These are phyloP conservation scores for Malus domestica DNA, from an alignment of 306 rosid species.

Conservation along the genomic window DNA sequence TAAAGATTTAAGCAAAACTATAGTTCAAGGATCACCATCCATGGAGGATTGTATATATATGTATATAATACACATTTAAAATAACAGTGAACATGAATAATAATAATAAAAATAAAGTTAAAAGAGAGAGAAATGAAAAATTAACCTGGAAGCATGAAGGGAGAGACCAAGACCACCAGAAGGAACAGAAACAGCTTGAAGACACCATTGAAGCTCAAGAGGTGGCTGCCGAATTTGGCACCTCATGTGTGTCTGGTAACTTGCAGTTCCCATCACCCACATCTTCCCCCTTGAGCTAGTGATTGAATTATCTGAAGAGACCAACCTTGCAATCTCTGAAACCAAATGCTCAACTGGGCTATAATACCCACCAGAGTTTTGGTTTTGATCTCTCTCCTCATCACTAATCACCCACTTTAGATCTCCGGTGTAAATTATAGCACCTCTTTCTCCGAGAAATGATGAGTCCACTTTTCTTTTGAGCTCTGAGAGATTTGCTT, in stretches of 20 bases:
- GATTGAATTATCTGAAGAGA: constrained; percentile 24
- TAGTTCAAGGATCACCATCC: constrained; percentile 9
- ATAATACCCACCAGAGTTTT: constrained; percentile 10
- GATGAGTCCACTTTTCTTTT: constrained; percentile 41
- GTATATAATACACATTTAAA: no score
- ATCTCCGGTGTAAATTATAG: constrained; percentile 62
- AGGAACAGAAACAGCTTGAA: constrained; percentile 87
- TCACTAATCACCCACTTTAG: constrained; percentile 59
- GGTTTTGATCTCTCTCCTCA: constrained; percentile 21
- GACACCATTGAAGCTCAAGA: constrained; percentile 79
- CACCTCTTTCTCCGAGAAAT: constrained; percentile 32
- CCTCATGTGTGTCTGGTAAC: constrained; percentile 74
- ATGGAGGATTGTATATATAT: neutral
- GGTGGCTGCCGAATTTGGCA: constrained; percentile 80
- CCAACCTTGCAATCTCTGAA: constrained; percentile 55
- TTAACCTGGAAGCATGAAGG: constrained; percentile 78
- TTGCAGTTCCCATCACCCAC: constrained; percentile 74
- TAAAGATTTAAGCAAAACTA: neutral
- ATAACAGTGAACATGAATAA: neutral
- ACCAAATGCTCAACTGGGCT: constrained; percentile 54
- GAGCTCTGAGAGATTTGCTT: constrained; percentile 45
- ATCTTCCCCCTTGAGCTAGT: constrained; percentile 29
- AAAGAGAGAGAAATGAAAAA: neutral
- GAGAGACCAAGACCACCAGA: constrained; percentile 74
- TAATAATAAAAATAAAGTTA: neutral